A percentile compares a stretch with the other conserved stretches of the same genome.
Evolutionary conservation across 345 rosid species (phyloP).

Genomic region (Anacardium occidentale): DNA sequence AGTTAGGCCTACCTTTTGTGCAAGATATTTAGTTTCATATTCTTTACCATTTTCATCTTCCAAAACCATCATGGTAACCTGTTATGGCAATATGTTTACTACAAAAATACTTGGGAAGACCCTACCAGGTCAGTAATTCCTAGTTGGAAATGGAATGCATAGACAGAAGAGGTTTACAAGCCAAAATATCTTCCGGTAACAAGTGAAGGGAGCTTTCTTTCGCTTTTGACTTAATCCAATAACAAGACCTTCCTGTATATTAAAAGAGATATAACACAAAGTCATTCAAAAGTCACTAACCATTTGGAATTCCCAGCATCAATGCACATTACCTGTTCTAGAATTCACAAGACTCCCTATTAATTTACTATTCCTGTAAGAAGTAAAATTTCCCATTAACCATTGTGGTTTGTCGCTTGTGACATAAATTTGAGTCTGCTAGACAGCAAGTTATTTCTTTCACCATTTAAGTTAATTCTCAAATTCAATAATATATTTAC

Average conservation of each 20-base stretch:
- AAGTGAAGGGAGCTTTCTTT: constrained; percentile 51
- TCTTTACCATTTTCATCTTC: constrained; percentile 50
- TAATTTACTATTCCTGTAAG: background rate
- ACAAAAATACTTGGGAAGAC: constrained; percentile 39
- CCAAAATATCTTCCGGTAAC: constrained; percentile 64
- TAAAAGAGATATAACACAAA: background rate
- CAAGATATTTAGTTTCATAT: constrained; percentile 44
- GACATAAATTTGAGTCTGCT: too few species aligned
- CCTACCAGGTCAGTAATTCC: constrained; percentile 24
- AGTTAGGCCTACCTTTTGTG: constrained; percentile 52
- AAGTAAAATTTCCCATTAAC: too few species aligned
- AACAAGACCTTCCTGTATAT: background rate
- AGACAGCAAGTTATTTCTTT: too few species aligned
- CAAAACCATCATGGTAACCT: constrained; percentile 40
- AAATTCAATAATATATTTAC: too few species aligned
- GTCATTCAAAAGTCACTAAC: constrained; percentile 15
- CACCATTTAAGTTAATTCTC: too few species aligned
- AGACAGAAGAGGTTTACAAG: constrained; percentile 34
- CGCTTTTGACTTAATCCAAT: constrained; percentile 28
- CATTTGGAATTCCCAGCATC: constrained; percentile 15
- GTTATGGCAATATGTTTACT: constrained; percentile 29
- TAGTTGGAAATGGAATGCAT: background rate
- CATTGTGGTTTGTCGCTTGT: too few species aligned
- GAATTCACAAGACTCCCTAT: background rate
- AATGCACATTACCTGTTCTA: constrained; percentile 7